Percentiles rank a stretch among this genome's conserved stretches.
phyloP scores from a whole-genome alignment of 306 rosid genomes.

The Vigna angularis region DNA sequence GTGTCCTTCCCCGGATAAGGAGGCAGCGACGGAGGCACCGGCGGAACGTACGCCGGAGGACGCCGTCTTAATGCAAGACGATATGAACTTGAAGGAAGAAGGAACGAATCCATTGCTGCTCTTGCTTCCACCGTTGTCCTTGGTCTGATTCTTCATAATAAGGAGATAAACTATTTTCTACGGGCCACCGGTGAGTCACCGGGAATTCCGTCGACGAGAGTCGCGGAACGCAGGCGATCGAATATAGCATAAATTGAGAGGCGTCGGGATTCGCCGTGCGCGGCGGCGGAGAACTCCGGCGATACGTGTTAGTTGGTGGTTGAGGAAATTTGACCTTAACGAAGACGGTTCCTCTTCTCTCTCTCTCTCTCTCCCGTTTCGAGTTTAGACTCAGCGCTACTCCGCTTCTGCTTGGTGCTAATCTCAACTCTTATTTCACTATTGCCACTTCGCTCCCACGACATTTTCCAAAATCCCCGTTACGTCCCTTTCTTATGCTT shows the following conservation, averaged over 20 bases:
- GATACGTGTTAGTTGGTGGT: conserved; percentile 41
- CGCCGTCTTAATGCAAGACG: conserved; percentile 90
- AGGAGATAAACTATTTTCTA: conserved; percentile 39
- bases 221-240: conserved; percentile 68
- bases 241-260: conserved; percentile 59
- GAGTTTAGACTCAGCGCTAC: conserved; percentile 40
- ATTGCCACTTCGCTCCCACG: conserved; percentile 41
- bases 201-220: conserved; percentile 64
- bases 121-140: conserved; percentile 58
- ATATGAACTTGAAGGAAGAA: conserved; percentile 84
- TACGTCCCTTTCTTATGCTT: conserved; percentile 38
- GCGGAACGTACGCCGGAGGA: conserved; percentile 92
- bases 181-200: conserved; percentile 68
- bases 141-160: conserved; percentile 84
- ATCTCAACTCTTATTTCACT: conserved; percentile 45
- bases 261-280: conserved; percentile 20
- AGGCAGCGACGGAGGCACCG: conserved; percentile 83
- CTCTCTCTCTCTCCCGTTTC: conserved; percentile 26
- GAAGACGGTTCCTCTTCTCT: conserved; percentile 58
- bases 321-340: conserved; percentile 63
- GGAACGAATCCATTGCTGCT: conserved; percentile 78
- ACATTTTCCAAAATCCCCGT: conserved; percentile 24
- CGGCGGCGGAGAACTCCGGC: conserved; percentile 47
- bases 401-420: conserved; percentile 47
- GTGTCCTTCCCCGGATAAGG: conserved; percentile 72